A percentile compares a stretch with the other conserved stretches of the same genome.
These are phyloP conservation scores for Boechera divaricarpa DNA, from an alignment of 345 rosid species.

Conservation along the genomic window DNA sequence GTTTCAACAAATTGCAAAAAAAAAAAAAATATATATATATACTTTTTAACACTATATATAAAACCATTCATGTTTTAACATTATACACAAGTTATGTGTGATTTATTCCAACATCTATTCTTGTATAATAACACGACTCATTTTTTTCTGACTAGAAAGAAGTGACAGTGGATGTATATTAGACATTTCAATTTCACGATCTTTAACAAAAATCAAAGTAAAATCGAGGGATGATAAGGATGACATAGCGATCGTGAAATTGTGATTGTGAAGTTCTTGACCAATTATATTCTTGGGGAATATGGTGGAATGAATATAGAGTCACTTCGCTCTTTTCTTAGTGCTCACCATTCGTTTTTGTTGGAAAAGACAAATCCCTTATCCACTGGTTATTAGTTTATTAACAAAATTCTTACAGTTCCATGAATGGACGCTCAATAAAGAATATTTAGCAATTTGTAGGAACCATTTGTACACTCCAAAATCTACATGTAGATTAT, in stretches of 20 bases:
- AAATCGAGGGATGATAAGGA: neutral
- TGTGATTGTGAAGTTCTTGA: constrained; percentile 26
- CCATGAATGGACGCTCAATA: constrained; percentile 1
- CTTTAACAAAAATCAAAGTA: neutral
- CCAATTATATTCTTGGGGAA: constrained; percentile 21
- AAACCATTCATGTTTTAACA: no score
- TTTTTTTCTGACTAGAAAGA: neutral
- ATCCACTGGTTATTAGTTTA: constrained; percentile 29
- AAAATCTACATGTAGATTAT: neutral
- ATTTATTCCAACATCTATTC: neutral
- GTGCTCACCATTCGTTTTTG: constrained; percentile 37
- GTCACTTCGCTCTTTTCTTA: constrained; percentile 34
- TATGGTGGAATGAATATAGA: constrained; percentile 30
- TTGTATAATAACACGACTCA: neutral
- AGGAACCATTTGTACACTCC: neutral
- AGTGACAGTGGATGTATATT: neutral
- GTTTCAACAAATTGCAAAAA: neutral
- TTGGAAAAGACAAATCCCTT: constrained; percentile 30
- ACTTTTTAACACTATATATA: no score
- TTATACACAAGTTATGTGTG: neutral
- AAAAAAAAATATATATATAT: no score
- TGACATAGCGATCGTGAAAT: neutral
- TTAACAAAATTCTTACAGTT: neutral
- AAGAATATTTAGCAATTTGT: constrained; percentile 18
- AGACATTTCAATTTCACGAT: neutral